phyloP scores from a whole-genome alignment of 805 yeast species.

The Saccharomycopsis olivae region DNA sequence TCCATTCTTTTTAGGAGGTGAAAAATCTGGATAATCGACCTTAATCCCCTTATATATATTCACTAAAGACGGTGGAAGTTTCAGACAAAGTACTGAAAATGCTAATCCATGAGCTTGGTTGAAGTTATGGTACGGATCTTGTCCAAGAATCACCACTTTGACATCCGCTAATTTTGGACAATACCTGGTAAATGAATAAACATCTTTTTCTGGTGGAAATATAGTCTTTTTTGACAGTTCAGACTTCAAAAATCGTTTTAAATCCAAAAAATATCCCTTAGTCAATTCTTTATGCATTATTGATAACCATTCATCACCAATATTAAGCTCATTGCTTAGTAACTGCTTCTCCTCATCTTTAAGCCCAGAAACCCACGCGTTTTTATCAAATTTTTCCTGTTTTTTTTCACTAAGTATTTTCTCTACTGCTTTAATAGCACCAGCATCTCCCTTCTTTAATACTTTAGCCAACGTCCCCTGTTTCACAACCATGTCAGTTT shows the following conservation, averaged over 20 bases:
- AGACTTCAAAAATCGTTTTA: constrained; percentile 39
- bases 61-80: constrained; percentile 82
- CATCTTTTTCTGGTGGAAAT: constrained; percentile 68
- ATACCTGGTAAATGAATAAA: constrained; percentile 85
- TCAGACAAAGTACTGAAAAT: constrained; percentile 58
- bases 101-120: constrained; percentile 97
- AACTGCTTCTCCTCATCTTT: constrained; percentile 26
- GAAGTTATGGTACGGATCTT: constrained; percentile 89
- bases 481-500: too few relatives aligned
- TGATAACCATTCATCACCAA: constrained; percentile 74
- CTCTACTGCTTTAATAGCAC: too few relatives aligned
- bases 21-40: constrained; percentile 60
- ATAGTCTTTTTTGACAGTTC: constrained; percentile 42
- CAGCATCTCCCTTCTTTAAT: too few relatives aligned
- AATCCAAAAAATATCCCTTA: constrained; percentile 70
- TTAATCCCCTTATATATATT: constrained; percentile 77
- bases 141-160: constrained; percentile 79
- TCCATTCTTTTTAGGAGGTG: constrained; percentile 48
- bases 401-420: not conserved
- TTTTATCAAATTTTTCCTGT: not conserved
- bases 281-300: constrained; percentile 59
- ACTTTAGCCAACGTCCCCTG: too few relatives aligned
- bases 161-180: constrained; percentile 65
- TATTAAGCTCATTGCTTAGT: constrained; percentile 57
- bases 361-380: not conserved